Evolutionary conservation across 306 rosid species (phyloP).

Genomic region (Citrullus mucosospermus): DNA sequence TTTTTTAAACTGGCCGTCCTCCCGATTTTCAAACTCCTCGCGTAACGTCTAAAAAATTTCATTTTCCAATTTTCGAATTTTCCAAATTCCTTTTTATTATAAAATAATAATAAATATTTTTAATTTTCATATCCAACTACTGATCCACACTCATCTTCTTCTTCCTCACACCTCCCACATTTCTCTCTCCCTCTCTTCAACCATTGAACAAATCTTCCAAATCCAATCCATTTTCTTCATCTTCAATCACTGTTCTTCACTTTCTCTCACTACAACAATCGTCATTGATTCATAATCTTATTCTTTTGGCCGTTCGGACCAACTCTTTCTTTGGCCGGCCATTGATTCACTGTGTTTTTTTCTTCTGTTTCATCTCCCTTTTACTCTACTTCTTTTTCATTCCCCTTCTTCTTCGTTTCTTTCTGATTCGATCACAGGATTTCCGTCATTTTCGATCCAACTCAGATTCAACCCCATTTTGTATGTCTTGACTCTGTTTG

Average conservation of each 20-base stretch:
- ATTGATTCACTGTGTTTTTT: conserved; percentile 20
- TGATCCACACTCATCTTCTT: conserved; percentile 11
- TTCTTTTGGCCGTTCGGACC: neutral
- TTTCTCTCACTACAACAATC: conserved; percentile 5
- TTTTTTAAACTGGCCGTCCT: conserved; percentile 16
- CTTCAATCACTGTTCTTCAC: neutral
- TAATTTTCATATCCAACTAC: conserved; percentile 7
- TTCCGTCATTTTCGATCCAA: conserved; percentile 37
- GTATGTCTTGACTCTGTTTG: neutral
- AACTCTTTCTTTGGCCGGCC: conserved; percentile 22
- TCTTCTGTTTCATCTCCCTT: conserved; percentile 7
- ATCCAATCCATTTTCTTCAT: conserved; percentile 3
- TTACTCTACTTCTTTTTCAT: neutral
- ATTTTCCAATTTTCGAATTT: neutral
- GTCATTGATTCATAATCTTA: conserved; percentile 10
- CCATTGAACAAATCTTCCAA: conserved; percentile 5
- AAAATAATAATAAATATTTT: neutral
- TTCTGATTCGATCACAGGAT: neutral
- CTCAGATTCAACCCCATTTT: conserved; percentile 9
- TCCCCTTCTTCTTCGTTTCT: neutral
- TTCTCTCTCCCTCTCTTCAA: conserved; percentile 10
- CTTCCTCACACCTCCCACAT: conserved; percentile 9
- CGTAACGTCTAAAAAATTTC: conserved; percentile 19
- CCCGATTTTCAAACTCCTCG: conserved; percentile 21
- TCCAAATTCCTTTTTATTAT: neutral